A percentile compares a stretch with the other conserved stretches of the same genome.
Evolutionary conservation across 2,329 filamentous ascomycete genomes (phyloP).

Genomic region (Geoglossum cookeanum): DNA sequence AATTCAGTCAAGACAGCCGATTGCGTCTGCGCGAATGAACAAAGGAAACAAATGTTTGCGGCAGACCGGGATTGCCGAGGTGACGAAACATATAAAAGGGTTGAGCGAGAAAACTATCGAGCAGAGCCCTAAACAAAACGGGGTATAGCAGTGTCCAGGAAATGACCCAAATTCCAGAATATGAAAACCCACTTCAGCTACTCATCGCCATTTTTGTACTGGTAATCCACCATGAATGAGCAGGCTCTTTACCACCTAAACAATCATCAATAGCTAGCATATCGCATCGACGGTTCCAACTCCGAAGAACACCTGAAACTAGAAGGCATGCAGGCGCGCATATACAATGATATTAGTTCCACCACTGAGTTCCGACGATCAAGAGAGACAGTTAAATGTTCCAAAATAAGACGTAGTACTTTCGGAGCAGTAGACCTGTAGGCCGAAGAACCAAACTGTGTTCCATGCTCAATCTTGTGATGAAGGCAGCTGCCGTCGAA

Average conservation of each 20-base stretch:
- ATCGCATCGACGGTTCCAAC: neutral
- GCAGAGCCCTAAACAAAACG: neutral
- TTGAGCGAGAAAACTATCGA: neutral
- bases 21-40: neutral
- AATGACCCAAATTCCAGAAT: neutral
- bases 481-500: conserved; percentile 14
- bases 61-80: neutral
- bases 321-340: neutral
- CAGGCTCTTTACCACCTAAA: neutral
- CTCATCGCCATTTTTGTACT: neutral
- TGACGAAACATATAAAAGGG: neutral
- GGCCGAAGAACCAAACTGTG: neutral
- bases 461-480: neutral
- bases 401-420: neutral
- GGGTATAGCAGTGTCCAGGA: neutral
- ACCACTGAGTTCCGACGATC: neutral
- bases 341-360: neutral
- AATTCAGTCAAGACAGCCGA: neutral
- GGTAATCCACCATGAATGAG: neutral
- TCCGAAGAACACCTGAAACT: neutral
- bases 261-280: neutral
- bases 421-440: neutral
- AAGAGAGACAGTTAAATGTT: neutral
- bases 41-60: neutral
- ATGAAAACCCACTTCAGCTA: neutral